Base-by-base conservation (phyloP, 495 filamentous ascomycete species). In the Aspergillus ellipticus region DNA sequence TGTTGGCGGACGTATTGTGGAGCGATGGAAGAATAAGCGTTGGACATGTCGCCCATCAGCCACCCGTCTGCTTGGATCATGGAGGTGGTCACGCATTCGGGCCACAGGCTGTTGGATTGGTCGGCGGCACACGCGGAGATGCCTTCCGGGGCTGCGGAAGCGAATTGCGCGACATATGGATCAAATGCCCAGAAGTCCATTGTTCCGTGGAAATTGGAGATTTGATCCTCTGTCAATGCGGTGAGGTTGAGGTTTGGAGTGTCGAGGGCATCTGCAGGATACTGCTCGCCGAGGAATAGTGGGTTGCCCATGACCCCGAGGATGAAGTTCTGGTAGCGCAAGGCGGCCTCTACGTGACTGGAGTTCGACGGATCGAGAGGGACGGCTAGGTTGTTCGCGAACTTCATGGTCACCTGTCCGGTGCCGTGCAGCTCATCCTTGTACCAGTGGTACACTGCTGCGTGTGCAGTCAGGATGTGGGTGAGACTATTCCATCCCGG, bases 131-230 rank as follows among this genome's bases (percentile, higher is more conserved):
- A 79, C 26, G 57, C 57, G 11, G 64, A 56, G 52, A 75, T 65
- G 0, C 71, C 73, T 22, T 63, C 69, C n/a, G 58, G 52, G 0
- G 74, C 64, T 3, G 67, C 61, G 17, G 68, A 71, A 15, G 75
- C 67, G 7, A 76, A 66, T 6, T 72, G 72, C 20, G 74, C 70
- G 6, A 72, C 75, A 56, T 80, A 79, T 0, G 77, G 71, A 57
- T 80, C 76, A 51, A 79, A 67, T 9, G 65, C 71, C 52, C 74
- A 70, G 55, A 79, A 77, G 60, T 79, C 77, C 4, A 72, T 59
- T 2, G 73, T 75, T 28, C 65, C 60, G 13, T 66, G 52, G 15
- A 77, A 63, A 22, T 68, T 64, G 8, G 42, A 52, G 13, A 78
- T 46, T 28, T 79, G 67, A 13, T 57, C 51, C 6, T 66, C 37